Base-by-base conservation (phyloP, 225 moss, liverwort and hornwort species). In the Sphagnum contortum region DNA sequence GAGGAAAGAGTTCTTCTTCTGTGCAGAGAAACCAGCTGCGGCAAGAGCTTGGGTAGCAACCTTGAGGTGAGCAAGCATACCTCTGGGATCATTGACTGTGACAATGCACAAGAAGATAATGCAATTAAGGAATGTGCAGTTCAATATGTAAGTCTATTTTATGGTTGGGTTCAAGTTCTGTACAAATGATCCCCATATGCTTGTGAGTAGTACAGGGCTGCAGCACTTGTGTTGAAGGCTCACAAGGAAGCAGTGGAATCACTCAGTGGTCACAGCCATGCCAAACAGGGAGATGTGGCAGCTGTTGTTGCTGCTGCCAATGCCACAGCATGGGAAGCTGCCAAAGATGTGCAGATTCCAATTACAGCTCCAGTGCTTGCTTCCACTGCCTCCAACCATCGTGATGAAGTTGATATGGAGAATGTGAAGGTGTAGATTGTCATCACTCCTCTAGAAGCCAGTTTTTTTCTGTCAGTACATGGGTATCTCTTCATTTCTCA, bases 41-140 rank as follows among this genome's bases (percentile, higher is more conserved):
- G 79, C 90, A 46, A 71, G 80, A 76, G 90, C 87, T 68, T 90
- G 90, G 90, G 90, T 90, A 52, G 72, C 90, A 51, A 90, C 87
- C 67, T 71, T 90, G 79, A 85, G 90, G 87, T 90, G 57, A 53
- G 53, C 6, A 60, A 50, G 12, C 1, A 45, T 50, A 7, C n/a
- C 45, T 5, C 29, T 1, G 1, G 29, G 29, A 29, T 29, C 29
- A 29, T 29, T 29, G 29, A 29, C 29, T 29, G 29, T 29, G 29
- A 29, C 29, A 29, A 29, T 29, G 29, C 29, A 29, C 29, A 29
- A 29, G 29, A 29, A 29, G 29, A 29, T 29, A 29, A 29, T 1
- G 29, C 29, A 29, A 29, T 29, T 29, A 29, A 29, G 1, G 29
- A 29, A 29, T 29, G 29, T 29, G 29, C 29, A 29, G 29, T 29